These are phyloP conservation scores for Ascomycota sp. DNA, from an alignment of 2,329 filamentous ascomycete species.

Conservation along the genomic window DNA sequence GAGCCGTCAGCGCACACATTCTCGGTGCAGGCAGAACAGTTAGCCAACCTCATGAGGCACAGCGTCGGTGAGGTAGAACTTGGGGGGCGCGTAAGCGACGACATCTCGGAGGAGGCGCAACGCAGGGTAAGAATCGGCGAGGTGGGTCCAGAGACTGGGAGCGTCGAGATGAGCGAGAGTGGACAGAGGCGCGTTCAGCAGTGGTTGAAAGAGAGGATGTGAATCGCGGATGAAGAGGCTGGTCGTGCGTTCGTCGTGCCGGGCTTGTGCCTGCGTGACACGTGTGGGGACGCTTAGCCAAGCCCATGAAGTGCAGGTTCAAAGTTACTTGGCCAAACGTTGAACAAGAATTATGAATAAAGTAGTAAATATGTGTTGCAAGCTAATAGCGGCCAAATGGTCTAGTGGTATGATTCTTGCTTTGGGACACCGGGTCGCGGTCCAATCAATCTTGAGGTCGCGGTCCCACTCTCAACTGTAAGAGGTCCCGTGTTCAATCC, in stretches of 20 bases:
- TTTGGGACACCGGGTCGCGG: no score
- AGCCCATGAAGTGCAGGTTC: no score
- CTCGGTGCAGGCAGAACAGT: conserved; percentile 22
- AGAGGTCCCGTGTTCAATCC: conserved; percentile 16
- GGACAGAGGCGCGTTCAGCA: conserved; percentile 9
- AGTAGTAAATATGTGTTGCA: conserved; percentile 1
- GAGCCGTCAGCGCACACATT: conserved; percentile 24
- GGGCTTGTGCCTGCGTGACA: not conserved
- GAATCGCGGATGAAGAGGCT: not conserved
- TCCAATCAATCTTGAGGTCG: no score
- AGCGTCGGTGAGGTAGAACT: conserved; percentile 26
- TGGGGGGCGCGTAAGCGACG: conserved; percentile 15
- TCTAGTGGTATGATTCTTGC: conserved; percentile 16
- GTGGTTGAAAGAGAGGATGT: conserved; percentile 10
- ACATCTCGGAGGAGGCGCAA: conserved; percentile 11
- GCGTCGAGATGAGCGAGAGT: conserved; percentile 8
- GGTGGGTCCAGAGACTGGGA: conserved; percentile 12
- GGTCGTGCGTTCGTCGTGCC: no score
- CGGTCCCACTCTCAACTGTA: conserved; percentile 4
- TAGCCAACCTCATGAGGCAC: conserved; percentile 26
- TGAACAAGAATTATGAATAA: not conserved
- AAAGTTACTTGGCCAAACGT: no score
- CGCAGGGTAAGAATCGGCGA: conserved; percentile 18
- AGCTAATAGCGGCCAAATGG: conserved; percentile 7
- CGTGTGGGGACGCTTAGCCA: no score